Base-by-base conservation (phyloP, 2,329 filamentous ascomycete genomes). In the Drechslerella dactyloides region DNA sequence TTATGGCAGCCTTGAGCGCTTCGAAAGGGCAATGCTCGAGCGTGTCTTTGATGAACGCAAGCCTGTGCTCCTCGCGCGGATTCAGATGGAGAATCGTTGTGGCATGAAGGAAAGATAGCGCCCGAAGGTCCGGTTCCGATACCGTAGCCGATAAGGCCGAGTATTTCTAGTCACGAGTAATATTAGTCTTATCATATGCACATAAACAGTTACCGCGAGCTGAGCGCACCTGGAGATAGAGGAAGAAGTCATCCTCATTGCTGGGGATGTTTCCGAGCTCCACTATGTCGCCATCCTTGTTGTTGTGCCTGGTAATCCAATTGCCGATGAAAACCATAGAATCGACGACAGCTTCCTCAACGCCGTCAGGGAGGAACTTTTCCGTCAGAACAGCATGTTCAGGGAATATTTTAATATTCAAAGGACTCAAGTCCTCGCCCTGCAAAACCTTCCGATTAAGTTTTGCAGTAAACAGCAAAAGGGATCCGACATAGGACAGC, bases 21-120 rank as follows among this genome's bases (percentile, higher is more conserved):
- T 77, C 76, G 35, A 78, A 77, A 5, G 76, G 77, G 27, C 77
- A 77, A 44, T 78, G 74, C 44, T 78, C 77, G 10, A 78, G 75
- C 3, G 77, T 78, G 48, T 77, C 76, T 64, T 75, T 75, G 23
- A 77, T 74, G 21, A 76, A 78, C 2, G 75, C 74, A 4, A 78
- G 57, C 30, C 76, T 63, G 7, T 75, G 64, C 5, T 74, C 73
- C 23, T 77, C 76, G 13, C 74, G 65, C 15, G 76, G 75, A 48
- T 78, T 75, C 10, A 74, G 63, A 37, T 74, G 74, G 13, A 78
- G 72, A 40, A 75, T 74, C 11, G 73, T 74, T n/a, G 75, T 60
- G 15, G 74, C 74, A 50, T 76, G 75, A 52, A 70, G 59, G 50
- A 77, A 75, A 6, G 75, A 73, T 11, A 75, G 53, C 35, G 74